phyloP scores from a whole-genome alignment of 2,329 filamentous ascomycete genomes.

The Neofusicoccum kwambonambiense region DNA sequence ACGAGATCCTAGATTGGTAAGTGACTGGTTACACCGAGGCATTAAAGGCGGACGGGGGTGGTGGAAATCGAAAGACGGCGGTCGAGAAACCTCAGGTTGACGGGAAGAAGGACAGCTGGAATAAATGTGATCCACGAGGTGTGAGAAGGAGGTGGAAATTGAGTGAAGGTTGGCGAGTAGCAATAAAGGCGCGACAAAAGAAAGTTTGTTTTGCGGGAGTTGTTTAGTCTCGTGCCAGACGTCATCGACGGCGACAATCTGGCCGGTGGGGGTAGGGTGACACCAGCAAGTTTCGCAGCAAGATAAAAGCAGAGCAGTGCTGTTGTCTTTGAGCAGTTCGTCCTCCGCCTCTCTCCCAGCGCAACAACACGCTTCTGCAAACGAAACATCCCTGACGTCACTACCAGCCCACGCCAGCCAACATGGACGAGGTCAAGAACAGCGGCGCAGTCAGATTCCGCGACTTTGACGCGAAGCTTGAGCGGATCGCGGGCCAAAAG shows the following conservation, averaged over 20 bases:
- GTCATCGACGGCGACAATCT: background rate
- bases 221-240: background rate
- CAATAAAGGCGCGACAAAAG: constrained; percentile 2
- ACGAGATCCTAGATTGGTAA: background rate
- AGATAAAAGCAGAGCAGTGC: background rate
- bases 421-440: background rate
- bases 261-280: background rate
- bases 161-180: background rate
- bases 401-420: background rate
- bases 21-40: background rate
- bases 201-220: background rate
- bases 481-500: background rate
- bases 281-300: background rate
- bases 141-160: background rate
- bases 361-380: background rate
- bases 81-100: background rate
- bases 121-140: background rate
- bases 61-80: background rate
- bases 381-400: background rate
- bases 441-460: background rate
- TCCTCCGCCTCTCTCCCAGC: background rate
- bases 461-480: background rate
- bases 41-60: background rate
- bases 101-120: background rate
- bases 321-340: background rate